phyloP scores from a whole-genome alignment of 1,139 yeast species.

The Arxiozyma slooffiae region DNA sequence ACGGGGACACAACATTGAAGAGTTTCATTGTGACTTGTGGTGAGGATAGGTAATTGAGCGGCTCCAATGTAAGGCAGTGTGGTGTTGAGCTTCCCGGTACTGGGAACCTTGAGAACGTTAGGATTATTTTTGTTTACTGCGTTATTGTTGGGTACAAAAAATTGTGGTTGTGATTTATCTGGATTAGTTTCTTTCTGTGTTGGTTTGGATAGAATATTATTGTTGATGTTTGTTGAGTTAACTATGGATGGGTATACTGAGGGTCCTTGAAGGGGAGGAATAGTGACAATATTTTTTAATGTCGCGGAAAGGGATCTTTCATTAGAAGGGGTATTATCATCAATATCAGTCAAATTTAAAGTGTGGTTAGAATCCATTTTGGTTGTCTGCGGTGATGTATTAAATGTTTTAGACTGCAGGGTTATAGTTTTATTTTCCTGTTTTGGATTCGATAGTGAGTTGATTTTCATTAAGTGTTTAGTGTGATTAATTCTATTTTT shows the following conservation, averaged over 20 bases:
- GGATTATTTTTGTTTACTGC: too few relatives aligned
- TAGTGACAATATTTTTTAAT: not conserved
- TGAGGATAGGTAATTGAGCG: not conserved
- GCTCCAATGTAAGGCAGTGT: not conserved
- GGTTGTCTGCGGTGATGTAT: not conserved
- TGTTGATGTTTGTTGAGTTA: not conserved
- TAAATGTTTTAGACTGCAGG: too few relatives aligned
- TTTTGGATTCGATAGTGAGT: slow-evolving; percentile 2
- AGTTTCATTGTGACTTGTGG: not conserved
- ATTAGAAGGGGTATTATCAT: too few relatives aligned
- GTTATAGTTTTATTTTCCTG: not conserved
- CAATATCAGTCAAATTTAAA: too few relatives aligned
- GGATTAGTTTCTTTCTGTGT: not conserved
- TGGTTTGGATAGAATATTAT: too few relatives aligned
- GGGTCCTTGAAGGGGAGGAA: not conserved
- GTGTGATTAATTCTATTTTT: not conserved
- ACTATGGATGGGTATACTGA: not conserved
- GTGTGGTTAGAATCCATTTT: not conserved
- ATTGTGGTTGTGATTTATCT: not conserved
- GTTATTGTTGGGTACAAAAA: not conserved
- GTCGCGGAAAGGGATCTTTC: not conserved
- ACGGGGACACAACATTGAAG: not conserved
- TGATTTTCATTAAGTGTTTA: slow-evolving; percentile 4
- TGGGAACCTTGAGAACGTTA: not conserved
- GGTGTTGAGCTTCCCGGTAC: not conserved